Percentiles rank a stretch among this genome's conserved stretches.
phyloP scores from a whole-genome alignment of 1,139 yeast species.

The Taphrina betulina region DNA sequence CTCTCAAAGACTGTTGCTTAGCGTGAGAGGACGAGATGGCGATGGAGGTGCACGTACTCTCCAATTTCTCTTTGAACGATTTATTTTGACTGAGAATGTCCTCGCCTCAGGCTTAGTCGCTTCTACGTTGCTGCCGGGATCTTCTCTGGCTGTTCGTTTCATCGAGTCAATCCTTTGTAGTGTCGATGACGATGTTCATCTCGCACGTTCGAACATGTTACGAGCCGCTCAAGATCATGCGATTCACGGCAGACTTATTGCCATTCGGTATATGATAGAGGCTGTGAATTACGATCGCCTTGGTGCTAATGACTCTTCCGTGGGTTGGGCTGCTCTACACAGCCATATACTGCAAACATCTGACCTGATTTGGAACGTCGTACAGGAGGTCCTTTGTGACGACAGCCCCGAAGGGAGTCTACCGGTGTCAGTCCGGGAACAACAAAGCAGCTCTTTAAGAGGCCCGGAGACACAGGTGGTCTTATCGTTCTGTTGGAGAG shows the following conservation, averaged over 20 bases:
- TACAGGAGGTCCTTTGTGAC: conserved; percentile 58
- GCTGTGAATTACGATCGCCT: conserved; percentile 40
- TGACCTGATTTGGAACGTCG: conserved; percentile 54
- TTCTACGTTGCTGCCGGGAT: neutral
- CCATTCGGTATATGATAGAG: conserved; percentile 55
- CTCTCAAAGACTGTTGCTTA: conserved; percentile 38
- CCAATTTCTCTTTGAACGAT: conserved; percentile 49
- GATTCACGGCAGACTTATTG: conserved; percentile 49
- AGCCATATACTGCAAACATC: conserved; percentile 42
- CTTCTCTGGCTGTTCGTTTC: neutral
- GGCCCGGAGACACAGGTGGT: conserved; percentile 63
- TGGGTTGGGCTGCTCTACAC: conserved; percentile 38
- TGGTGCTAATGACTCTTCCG: conserved; percentile 16
- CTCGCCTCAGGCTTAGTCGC: neutral
- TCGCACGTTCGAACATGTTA: conserved; percentile 45
- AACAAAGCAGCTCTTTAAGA: conserved; percentile 41
- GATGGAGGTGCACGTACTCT: conserved; percentile 73
- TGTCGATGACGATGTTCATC: conserved; percentile 43
- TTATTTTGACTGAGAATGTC: conserved; percentile 5
- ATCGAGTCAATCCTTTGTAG: conserved; percentile 42
- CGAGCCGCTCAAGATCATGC: conserved; percentile 43
- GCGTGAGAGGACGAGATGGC: conserved; percentile 49
- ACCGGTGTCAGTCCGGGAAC: conserved; percentile 47
- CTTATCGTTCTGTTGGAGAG: conserved; percentile 78
- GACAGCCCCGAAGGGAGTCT: conserved; percentile 67